Conservation (phyloP, 148 eudicot species). For the Beta vulgaris region DNA sequence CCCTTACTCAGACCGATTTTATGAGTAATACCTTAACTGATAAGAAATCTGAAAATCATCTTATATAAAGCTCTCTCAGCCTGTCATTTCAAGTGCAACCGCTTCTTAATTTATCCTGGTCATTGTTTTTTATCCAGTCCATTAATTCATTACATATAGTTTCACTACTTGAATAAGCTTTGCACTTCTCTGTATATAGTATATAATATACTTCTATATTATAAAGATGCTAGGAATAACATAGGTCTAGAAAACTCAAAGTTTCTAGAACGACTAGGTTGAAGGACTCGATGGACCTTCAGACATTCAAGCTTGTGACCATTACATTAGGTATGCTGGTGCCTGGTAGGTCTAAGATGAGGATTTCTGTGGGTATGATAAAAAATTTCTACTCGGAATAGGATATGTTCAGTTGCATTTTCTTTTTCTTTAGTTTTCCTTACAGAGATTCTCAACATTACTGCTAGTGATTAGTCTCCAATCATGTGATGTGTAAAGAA, state of each 20-base stretch:
- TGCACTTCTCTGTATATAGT: not conserved
- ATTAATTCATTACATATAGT: too few relatives aligned
- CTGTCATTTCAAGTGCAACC: not conserved
- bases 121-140: not conserved
- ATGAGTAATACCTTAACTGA: not conserved
- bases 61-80: not conserved
- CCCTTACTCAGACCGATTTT: not conserved
- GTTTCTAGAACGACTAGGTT: not conserved
- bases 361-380: not conserved
- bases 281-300: not conserved
- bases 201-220: too few relatives aligned
- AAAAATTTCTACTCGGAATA: conserved; percentile 12
- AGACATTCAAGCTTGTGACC: not conserved
- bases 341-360: conserved; percentile 19
- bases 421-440: not conserved
- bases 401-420: not conserved
- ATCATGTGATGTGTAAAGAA: conserved; percentile 3
- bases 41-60: not conserved
- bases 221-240: not conserved
- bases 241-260: not conserved
- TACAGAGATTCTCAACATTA: not conserved
- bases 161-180: too few relatives aligned
- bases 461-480: not conserved
- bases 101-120: not conserved
- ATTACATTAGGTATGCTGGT: not conserved